Conservation (phyloP, 768 basidiomycete genomes). For the Hortiboletus campestris region DNA sequence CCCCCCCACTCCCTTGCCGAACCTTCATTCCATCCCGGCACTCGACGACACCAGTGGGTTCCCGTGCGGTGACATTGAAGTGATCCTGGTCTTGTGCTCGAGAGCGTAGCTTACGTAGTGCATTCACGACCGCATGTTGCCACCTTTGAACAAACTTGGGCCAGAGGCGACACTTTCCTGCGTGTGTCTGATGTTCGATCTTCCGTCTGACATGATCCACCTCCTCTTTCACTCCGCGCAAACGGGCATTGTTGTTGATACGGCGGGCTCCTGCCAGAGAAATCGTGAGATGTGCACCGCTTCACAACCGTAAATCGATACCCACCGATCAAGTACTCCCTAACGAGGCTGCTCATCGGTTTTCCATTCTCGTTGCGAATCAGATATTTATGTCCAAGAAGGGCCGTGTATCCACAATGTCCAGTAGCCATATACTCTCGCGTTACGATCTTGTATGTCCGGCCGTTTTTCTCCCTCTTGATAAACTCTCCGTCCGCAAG, state of each 20-base stretch:
- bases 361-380: slow-evolving; percentile 80
- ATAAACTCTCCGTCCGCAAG: slow-evolving; percentile 50
- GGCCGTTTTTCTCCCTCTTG: slow-evolving; percentile 38
- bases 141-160: slow-evolving; percentile 40
- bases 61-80: slow-evolving; percentile 55
- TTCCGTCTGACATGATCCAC: too few relatives aligned
- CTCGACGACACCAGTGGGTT: slow-evolving; percentile 79
- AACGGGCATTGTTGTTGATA: too few relatives aligned
- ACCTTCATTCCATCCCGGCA: slow-evolving; percentile 58
- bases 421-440: slow-evolving; percentile 79
- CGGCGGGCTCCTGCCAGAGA: background rate
- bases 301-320: background rate
- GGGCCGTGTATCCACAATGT: slow-evolving; percentile 71
- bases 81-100: slow-evolving; percentile 54
- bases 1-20: slow-evolving; percentile 33
- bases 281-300: background rate
- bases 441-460: slow-evolving; percentile 41
- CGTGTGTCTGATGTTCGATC: too few relatives aligned
- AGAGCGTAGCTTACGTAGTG: slow-evolving; percentile 46
- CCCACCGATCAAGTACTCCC: slow-evolving; percentile 75
- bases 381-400: slow-evolving; percentile 61
- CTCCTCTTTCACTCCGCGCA: too few relatives aligned
- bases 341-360: slow-evolving; percentile 51
- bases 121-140: slow-evolving; percentile 45
- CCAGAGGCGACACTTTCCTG: slow-evolving; percentile 2